Evolutionary conservation across 495 filamentous ascomycete species (phyloP), one percentile per base, ranked within the genome.

Genomic region (Polyplosphaeria fusca): DNA sequence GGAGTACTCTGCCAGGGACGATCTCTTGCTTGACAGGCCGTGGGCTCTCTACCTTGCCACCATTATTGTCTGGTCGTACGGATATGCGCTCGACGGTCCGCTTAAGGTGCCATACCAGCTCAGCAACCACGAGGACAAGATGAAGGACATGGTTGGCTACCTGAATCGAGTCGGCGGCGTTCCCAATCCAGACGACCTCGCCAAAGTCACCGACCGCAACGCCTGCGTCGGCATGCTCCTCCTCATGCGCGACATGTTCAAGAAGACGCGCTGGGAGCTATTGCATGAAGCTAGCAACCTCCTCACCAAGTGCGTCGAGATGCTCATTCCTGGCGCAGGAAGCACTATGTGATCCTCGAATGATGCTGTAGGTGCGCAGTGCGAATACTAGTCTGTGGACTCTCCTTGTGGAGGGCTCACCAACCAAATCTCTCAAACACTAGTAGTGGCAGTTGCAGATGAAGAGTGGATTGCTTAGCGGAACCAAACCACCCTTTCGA

Each of bases 11-110:
- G 91, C 93, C 0, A 82, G 88, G 16, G 88, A 96, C 65, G 93
- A 98, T 65, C 87, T 87, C 49, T 78, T 97, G 7, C 78, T 96
- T 44, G 95, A 97, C 63, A 80, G 93, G 24, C 90, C 93, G 2
- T 98, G 93, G 93, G 89, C 96, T n/a, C 77, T 98, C 45, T 98
- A 96, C 67, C 93, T 94, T 55, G 89, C 93, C 1, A 82, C 86
- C 1, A 76, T 97, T 37, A 91, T 95, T 24, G 88, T 96, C 16
- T 98, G 92, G 92, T 91, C 82, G 50, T 98, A 97, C 65, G 93
- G 89, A 19, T 97, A 82, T 67, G 93, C 93, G 9, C 72, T 96
- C 49, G 93, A 96, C 65, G 93, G 93, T 0, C 79, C 89, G 0
- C 78, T 87, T 47, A 70, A 76, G 18, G 66, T 71, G 5, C 73